Conservation (phyloP, 2,329 filamentous ascomycete species). For the Sporothrix pallida region DNA sequence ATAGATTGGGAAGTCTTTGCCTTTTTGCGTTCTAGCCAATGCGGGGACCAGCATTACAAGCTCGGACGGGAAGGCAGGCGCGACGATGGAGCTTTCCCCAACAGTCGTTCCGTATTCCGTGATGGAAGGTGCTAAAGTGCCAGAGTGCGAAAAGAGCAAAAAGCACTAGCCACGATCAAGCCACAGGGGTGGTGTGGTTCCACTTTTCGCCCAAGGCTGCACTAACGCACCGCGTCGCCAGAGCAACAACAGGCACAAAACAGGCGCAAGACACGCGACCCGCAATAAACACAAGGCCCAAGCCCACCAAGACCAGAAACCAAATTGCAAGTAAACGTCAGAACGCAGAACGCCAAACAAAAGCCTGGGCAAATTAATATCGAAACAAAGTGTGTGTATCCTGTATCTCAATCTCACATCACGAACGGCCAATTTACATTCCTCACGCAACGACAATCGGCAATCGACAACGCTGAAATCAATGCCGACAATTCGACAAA, state of each 20-base stretch:
- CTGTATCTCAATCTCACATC: slow-evolving; percentile 14
- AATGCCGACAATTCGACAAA: slow-evolving; percentile 9
- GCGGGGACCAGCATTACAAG: slow-evolving; percentile 30
- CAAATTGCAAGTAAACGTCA: not conserved
- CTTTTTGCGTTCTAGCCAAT: slow-evolving; percentile 26
- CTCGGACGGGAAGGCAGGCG: not conserved
- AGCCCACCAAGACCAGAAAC: not conserved
- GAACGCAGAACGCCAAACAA: too few relatives aligned
- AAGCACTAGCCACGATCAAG: slow-evolving; percentile 27
- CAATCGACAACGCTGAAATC: not conserved
- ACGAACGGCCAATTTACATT: slow-evolving; percentile 17
- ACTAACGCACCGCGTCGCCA: slow-evolving; percentile 34
- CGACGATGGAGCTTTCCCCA: slow-evolving; percentile 28
- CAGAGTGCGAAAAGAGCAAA: not conserved
- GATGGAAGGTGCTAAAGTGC: not conserved
- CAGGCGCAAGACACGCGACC: slow-evolving; percentile 28
- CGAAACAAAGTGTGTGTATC: slow-evolving; percentile 16
- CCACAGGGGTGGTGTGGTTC: not conserved
- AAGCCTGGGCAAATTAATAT: slow-evolving; percentile 23
- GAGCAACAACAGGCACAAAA: slow-evolving; percentile 34
- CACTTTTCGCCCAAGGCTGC: slow-evolving; percentile 2
- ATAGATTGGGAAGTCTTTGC: slow-evolving; percentile 28
- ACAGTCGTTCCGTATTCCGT: slow-evolving; percentile 7
- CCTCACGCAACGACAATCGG: not conserved
- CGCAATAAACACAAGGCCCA: slow-evolving; percentile 36